Evolutionary conservation across 2,329 filamentous ascomycete genomes (phyloP).

Genomic region (Fusarium udum): DNA sequence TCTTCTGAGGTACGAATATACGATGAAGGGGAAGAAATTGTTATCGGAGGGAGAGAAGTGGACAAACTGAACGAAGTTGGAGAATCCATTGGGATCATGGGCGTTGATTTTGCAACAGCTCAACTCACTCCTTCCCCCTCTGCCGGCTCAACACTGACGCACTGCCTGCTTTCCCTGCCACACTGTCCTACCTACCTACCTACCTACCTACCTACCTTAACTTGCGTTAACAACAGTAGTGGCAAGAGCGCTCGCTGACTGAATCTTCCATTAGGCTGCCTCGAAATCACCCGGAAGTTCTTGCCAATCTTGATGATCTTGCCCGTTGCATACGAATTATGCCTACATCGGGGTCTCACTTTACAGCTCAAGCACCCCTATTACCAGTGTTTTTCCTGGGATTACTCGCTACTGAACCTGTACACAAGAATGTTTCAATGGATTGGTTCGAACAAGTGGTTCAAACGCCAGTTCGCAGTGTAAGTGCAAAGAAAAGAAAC

Average conservation of each 20-base stretch:
- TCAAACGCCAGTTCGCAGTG: conserved; percentile 51
- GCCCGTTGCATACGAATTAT: conserved; percentile 51
- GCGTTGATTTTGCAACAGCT: neutral
- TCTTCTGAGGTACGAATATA: conserved; percentile 46
- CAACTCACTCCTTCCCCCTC: neutral
- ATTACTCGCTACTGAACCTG: conserved; percentile 45
- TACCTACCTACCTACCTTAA: neutral
- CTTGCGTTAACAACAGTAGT: neutral
- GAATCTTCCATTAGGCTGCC: conserved; percentile 44
- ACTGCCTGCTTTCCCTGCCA: neutral
- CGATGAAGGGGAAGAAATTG: neutral
- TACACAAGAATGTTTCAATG: conserved; percentile 44
- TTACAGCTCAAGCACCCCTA: conserved; percentile 54
- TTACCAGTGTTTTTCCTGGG: conserved; percentile 55
- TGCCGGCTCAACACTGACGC: neutral
- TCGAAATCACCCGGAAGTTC: conserved; percentile 49
- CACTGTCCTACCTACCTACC: neutral
- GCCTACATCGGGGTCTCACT: conserved; percentile 53
- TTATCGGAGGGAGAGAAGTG: neutral
- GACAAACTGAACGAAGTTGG: neutral
- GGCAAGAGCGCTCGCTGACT: conserved; percentile 14
- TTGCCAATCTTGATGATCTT: conserved; percentile 47
- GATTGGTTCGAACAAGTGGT: conserved; percentile 52
- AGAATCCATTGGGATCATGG: neutral
- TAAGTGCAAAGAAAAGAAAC: conserved; percentile 42